Evolutionary conservation across 345 rosid species (phyloP), one percentile per base, ranked within the genome.

Genomic region (Hypericum androsaemum): DNA sequence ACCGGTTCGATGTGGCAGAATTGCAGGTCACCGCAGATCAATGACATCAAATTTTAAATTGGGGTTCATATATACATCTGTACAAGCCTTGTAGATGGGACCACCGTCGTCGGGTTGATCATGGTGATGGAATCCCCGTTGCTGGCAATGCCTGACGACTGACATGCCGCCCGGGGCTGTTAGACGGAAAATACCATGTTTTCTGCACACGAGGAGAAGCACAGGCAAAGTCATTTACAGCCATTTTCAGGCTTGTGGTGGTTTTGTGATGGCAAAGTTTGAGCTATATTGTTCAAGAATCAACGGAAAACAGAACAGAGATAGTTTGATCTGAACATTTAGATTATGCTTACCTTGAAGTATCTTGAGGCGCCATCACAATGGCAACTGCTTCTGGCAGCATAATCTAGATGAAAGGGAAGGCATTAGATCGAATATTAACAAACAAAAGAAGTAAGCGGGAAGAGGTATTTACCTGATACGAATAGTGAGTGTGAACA

Each of bases 401-500:
- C 98, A 92, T 92, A 47, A 88, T 88, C 97, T 88, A 22, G 77
- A 48, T 53, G 49, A 55, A 55, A 56, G 35, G 51, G 5, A 43
- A 46, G 52, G 42, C 36, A 53, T 58, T 16, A 7, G 14, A 8
- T 54, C 28, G 47, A 62, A 32, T 35, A 48, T 13, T 47, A 38
- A 52, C 17, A 47, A n/a, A 54, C 50, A 9, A 37, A 40, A 53
- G 35, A 53, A 43, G 62, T 40, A 17, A 39, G 43, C 46, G 51
- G 32, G 40, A 38, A 39, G 47, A 65, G 48, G 58, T 46, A 65
- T 52, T 36, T 53, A 84, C 96, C 95, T 92, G 96, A 66, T 92
- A 92, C 7, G 98, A 85, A 68, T 88, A 92, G 70, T 92, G 98
- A 41, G 98, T 92, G 73, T 92, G 98, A 57, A 92, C 70, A 78